phyloP scores from a whole-genome alignment of 306 rosid genomes.

The Cercis canadensis region DNA sequence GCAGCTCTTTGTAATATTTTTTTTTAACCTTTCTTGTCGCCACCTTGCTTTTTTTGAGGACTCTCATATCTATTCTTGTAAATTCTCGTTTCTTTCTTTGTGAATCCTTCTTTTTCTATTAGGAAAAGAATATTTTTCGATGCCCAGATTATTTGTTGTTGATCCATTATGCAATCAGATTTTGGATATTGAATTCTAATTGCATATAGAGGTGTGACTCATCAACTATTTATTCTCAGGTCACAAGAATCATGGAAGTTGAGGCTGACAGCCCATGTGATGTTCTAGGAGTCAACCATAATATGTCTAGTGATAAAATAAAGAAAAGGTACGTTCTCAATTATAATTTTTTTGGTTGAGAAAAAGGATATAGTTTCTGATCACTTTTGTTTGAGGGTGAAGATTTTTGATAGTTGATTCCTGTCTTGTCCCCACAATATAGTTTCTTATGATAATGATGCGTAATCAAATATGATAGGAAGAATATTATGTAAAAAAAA shows the following conservation, averaged over 20 bases:
- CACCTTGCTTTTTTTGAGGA: no score
- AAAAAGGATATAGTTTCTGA: conserved; percentile 12
- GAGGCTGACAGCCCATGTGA: conserved; percentile 78
- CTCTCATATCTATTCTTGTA: no score
- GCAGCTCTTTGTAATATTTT: background rate
- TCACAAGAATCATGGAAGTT: conserved; percentile 83
- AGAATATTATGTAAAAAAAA: no score
- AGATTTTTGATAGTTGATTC: conserved; percentile 6
- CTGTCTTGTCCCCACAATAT: background rate
- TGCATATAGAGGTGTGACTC: conserved; percentile 28
- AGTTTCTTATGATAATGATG: no score
- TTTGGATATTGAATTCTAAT: conserved; percentile 31
- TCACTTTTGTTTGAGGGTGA: conserved; percentile 20
- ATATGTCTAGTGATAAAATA: conserved; percentile 70
- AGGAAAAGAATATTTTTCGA: background rate
- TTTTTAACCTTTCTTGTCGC: background rate
- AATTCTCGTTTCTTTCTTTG: background rate
- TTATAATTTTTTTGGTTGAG: conserved; percentile 3
- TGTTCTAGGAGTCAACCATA: conserved; percentile 80
- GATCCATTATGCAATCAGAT: conserved; percentile 18
- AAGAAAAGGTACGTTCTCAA: conserved; percentile 73
- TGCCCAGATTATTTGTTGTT: background rate
- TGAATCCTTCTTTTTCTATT: background rate
- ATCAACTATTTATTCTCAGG: conserved; percentile 56
- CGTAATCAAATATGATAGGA: no score